A percentile compares a stretch with the other conserved stretches of the same genome.
phyloP scores from a whole-genome alignment of 1,139 yeast genomes.

The Scheffersomyces insectosa region DNA sequence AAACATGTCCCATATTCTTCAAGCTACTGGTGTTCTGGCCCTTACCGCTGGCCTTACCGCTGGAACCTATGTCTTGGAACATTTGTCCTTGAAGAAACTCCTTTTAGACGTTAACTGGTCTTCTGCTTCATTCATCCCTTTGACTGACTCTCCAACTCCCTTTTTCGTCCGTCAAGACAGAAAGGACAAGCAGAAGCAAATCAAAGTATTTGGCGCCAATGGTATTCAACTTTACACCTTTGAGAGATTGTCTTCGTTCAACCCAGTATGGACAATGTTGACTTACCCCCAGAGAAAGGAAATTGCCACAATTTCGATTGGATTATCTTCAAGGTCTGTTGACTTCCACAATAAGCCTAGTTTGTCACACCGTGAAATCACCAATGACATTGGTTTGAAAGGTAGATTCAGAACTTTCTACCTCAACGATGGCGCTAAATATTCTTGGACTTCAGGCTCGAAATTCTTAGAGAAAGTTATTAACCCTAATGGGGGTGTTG shows the following conservation, averaged over 20 bases:
- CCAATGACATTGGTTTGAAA: conserved; percentile 30
- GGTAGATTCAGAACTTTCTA: conserved; percentile 46
- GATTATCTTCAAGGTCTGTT: conserved; percentile 44
- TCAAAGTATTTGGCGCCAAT: conserved; percentile 49
- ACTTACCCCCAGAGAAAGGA: conserved; percentile 47
- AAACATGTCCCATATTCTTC: conserved; percentile 28
- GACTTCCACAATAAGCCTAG: conserved; percentile 52
- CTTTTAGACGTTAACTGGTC: conserved; percentile 33
- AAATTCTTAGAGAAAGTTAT: conserved; percentile 51
- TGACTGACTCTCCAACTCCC: conserved; percentile 39
- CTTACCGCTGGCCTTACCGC: conserved; percentile 37
- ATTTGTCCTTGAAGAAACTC: conserved; percentile 34
- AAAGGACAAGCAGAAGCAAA: conserved; percentile 41
- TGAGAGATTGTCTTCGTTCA: conserved; percentile 50
- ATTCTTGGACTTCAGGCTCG: conserved; percentile 55
- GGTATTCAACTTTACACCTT: conserved; percentile 48
- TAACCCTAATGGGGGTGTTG: conserved; percentile 57
- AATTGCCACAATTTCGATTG: conserved; percentile 53
- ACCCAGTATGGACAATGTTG: conserved; percentile 55
- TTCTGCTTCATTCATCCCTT: conserved; percentile 38
- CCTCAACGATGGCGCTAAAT: conserved; percentile 52
- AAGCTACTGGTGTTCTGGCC: conserved; percentile 45
- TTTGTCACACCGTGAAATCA: conserved; percentile 44
- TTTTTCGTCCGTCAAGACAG: conserved; percentile 51
- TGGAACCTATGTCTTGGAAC: conserved; percentile 41